Evolutionary conservation across 768 basidiomycete genomes (phyloP).

Genomic region (Daedaleopsis sinensis): DNA sequence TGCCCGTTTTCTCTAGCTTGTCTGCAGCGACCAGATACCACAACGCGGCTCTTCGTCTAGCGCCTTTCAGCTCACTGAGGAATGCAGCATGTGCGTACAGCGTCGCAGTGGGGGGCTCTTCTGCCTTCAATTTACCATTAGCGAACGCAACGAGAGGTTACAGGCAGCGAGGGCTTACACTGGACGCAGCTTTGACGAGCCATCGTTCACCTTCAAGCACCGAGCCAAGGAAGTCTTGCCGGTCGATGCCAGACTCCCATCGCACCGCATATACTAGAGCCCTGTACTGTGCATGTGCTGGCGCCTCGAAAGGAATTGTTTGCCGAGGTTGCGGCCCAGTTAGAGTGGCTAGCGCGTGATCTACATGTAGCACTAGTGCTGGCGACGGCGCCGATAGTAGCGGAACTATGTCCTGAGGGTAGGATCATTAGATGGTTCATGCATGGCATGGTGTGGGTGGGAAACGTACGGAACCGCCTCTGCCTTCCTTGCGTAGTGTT

Average conservation of each 20-base stretch:
- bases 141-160: not conserved
- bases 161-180: conserved; percentile 47
- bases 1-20: conserved; percentile 80
- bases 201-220: conserved; percentile 78
- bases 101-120: conserved; percentile 81
- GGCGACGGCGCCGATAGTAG: conserved; percentile 70
- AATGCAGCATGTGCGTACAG: conserved; percentile 80
- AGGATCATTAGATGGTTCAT: not conserved
- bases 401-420: conserved; percentile 76
- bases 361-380: conserved; percentile 59
- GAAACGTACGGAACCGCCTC: conserved; percentile 77
- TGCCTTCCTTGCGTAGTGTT: conserved; percentile 80
- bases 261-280: conserved; percentile 71
- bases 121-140: conserved; percentile 54
- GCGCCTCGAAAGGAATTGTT: conserved; percentile 41
- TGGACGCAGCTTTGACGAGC: conserved; percentile 84
- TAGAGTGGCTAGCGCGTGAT: conserved; percentile 57
- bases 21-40: conserved; percentile 82
- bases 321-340: conserved; percentile 36
- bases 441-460: conserved; percentile 1
- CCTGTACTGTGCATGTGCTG: conserved; percentile 67
- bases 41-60: conserved; percentile 67
- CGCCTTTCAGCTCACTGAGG: conserved; percentile 59
- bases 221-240: conserved; percentile 57
- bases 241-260: conserved; percentile 72